Evolutionary conservation across 139 green algal species (phyloP).

Genomic region (Picochlorum sp.): DNA sequence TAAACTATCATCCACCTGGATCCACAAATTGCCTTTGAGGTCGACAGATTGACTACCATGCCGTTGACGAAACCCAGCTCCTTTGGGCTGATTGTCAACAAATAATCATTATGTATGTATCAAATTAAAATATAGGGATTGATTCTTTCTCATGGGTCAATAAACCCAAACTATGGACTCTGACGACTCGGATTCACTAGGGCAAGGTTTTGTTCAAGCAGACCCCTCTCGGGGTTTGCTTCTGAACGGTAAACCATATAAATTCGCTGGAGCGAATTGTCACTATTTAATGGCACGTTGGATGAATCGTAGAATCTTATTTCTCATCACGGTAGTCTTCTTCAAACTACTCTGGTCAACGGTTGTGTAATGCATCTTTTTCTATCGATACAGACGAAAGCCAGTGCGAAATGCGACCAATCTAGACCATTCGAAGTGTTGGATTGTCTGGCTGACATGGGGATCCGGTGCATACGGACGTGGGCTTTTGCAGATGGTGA

Average conservation of each 20-base stretch:
- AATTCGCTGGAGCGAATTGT: conserved; percentile 57
- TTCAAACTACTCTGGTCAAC: neutral
- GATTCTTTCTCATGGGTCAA: too few species aligned
- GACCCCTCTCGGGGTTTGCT: conserved; percentile 6
- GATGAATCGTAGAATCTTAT: neutral
- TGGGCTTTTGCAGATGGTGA: conserved; percentile 56
- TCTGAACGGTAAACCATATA: conserved; percentile 27
- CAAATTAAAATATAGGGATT: too few species aligned
- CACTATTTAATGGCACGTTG: conserved; percentile 56
- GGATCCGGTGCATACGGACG: conserved; percentile 34
- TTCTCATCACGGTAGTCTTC: neutral
- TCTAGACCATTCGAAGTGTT: conserved; percentile 25
- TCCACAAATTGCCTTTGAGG: too few species aligned
- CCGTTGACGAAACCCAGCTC: too few species aligned
- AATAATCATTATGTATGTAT: too few species aligned
- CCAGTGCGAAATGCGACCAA: conserved; percentile 1
- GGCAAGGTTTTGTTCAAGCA: too few species aligned
- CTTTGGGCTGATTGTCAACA: too few species aligned
- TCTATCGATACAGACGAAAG: conserved; percentile 21
- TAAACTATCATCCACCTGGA: too few species aligned
- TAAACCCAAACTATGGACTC: too few species aligned
- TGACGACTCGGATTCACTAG: too few species aligned
- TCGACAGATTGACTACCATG: too few species aligned
- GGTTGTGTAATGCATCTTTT: conserved; percentile 16
- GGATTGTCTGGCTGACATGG: conserved; percentile 19